Conservation (phyloP, 1,139 yeast genomes). For the Taphrina confusa region DNA sequence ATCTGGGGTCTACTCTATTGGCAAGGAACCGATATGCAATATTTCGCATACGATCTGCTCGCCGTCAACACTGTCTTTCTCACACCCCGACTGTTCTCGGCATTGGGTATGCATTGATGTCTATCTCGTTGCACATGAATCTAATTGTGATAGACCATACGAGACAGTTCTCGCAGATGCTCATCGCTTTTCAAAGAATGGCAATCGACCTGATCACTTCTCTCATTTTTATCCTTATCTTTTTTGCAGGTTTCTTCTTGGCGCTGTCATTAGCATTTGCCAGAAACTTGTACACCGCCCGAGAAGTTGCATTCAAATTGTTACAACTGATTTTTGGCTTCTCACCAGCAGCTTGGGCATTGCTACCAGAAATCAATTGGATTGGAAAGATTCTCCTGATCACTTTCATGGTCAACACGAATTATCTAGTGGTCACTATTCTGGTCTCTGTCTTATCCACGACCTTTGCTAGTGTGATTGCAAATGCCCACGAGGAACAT, state of each 20-base stretch:
- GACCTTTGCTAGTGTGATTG: slow-evolving; percentile 47
- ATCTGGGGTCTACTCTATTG: slow-evolving; percentile 40
- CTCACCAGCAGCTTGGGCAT: slow-evolving; percentile 66
- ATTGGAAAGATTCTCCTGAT: slow-evolving; percentile 57
- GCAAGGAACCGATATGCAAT: slow-evolving; percentile 37
- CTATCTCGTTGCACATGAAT: slow-evolving; percentile 56
- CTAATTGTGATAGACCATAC: slow-evolving; percentile 22
- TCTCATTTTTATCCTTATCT: slow-evolving; percentile 54
- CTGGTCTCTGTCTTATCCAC: slow-evolving; percentile 58
- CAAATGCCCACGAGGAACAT: slow-evolving; percentile 49
- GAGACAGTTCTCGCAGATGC: slow-evolving; percentile 36
- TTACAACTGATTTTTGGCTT: slow-evolving; percentile 62
- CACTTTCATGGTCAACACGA: slow-evolving; percentile 59
- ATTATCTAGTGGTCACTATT: slow-evolving; percentile 60
- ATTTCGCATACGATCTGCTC: slow-evolving; percentile 49
- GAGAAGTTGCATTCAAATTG: slow-evolving; percentile 57
- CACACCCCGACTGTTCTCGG: slow-evolving; percentile 58
- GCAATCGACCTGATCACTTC: slow-evolving; percentile 58
- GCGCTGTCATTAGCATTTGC: slow-evolving; percentile 58
- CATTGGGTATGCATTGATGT: slow-evolving; percentile 57
- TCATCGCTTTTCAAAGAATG: slow-evolving; percentile 51
- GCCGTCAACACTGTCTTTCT: slow-evolving; percentile 59
- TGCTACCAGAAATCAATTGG: slow-evolving; percentile 57
- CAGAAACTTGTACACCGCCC: slow-evolving; percentile 51
- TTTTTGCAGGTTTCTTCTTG: slow-evolving; percentile 62